Evolutionary conservation across 129 eudicot species (phyloP), one percentile per base, ranked within the genome.

Genomic region (Centrapalus pauciflorus): DNA sequence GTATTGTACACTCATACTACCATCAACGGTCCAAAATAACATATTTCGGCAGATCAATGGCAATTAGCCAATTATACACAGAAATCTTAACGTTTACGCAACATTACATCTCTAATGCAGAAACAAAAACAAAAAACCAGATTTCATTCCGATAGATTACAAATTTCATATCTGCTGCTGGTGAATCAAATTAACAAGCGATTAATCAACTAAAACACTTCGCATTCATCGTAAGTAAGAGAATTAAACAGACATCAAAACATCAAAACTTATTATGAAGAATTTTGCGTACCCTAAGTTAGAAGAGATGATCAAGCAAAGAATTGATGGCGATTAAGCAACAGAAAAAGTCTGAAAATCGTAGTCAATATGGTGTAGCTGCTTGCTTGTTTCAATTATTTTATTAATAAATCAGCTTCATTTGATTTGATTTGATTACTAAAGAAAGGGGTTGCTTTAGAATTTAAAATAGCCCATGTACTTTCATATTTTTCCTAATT

Each of bases 221-320:
- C 20, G 59, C 60, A 71, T 71, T 71, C 3, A 71, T 45, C 68
- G 59, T 20, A 45, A 45, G 12, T 59, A 45, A 57, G 29, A 41
- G 33, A 56, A 40, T 57, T 23, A 6, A 56, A 56, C 45, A 45
- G 14, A 56, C 45, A 45, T 9, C 13, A 10, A n/a, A n/a, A n/a
- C n/a, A 9, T 54, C 8, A 35, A 11, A 45, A 4, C 56, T 14
- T 28, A 58, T 55, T 28, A 66, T 49, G 61, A 16, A 27, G 66
- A 38, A 38, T 1, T 25, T 13, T 8, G 51, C 51, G 72, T 33
- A 35, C 28, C 7, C 25, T 29, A 13, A 37, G 0, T 14, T 54
- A 55, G 55, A 25, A 17, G 29, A 69, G 26, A 69, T 55, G 35
- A 26, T 21, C n/a, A 8, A 29, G 14, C 43, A 41, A 26, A 56